These are phyloP conservation scores for Syzygium aromaticum DNA, from an alignment of 345 rosid genomes.

Conservation along the genomic window DNA sequence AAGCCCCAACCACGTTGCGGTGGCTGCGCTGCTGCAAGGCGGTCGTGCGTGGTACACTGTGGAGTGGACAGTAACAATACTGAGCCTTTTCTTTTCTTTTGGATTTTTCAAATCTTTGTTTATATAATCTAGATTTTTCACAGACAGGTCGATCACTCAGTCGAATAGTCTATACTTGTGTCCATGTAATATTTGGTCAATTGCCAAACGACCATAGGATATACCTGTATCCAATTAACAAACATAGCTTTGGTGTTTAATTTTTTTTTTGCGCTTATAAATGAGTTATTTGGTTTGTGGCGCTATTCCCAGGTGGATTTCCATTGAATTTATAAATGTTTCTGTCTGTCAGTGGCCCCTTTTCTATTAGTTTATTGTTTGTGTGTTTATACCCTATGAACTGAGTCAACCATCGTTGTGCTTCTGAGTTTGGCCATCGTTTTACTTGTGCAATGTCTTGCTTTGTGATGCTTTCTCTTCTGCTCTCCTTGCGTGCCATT, in stretches of 20 bases:
- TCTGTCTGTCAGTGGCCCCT: not conserved
- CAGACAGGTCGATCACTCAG: not conserved
- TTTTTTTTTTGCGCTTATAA: not conserved
- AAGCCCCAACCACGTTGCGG: not conserved
- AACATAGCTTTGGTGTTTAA: not conserved
- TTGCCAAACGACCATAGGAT: not conserved
- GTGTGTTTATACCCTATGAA: not conserved
- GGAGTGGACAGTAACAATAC: not conserved
- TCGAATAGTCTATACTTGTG: not conserved
- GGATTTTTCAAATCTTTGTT: not conserved
- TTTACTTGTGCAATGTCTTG: not conserved
- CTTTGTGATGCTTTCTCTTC: not conserved
- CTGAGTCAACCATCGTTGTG: not conserved
- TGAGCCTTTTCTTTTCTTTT: not conserved
- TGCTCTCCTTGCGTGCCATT: not conserved
- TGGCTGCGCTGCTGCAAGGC: not conserved
- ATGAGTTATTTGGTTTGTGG: not conserved
- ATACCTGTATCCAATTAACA: not conserved
- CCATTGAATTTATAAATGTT: not conserved
- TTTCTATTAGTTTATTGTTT: not conserved
- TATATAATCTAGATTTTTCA: not conserved
- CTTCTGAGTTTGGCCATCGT: not conserved
- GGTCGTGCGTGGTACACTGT: not conserved
- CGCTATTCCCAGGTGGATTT: not conserved
- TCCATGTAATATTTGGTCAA: not conserved